Evolutionary conservation across 345 rosid species (phyloP).

Genomic region (Lagerstroemia speciosa): DNA sequence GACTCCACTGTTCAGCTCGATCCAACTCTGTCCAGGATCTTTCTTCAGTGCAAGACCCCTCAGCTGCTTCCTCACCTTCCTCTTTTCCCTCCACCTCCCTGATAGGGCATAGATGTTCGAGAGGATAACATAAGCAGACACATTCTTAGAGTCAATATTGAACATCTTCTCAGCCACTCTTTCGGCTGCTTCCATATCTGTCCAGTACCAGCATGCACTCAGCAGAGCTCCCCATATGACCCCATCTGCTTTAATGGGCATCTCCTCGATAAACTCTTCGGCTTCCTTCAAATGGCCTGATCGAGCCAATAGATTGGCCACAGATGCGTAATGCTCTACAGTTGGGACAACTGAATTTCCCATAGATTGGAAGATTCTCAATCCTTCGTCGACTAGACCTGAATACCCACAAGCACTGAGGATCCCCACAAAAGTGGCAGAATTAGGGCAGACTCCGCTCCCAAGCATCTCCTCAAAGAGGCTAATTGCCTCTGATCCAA

Average conservation of each 20-base stretch:
- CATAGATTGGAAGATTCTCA: slow-evolving; percentile 34
- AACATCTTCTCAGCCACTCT: slow-evolving; percentile 40
- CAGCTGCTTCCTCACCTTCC: slow-evolving; percentile 36
- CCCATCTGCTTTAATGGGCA: slow-evolving; percentile 48
- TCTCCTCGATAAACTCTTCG: slow-evolving; percentile 37
- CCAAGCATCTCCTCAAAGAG: slow-evolving; percentile 38
- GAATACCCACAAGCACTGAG: slow-evolving; percentile 41
- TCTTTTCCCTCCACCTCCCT: slow-evolving; percentile 49
- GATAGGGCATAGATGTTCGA: slow-evolving; percentile 41
- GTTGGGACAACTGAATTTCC: slow-evolving; percentile 26
- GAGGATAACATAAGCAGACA: slow-evolving; percentile 32
- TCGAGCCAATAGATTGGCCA: slow-evolving; percentile 52
- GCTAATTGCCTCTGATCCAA: slow-evolving; percentile 33
- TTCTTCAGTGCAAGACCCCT: slow-evolving; percentile 36
- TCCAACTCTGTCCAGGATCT: slow-evolving; percentile 53
- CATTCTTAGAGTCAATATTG: slow-evolving; percentile 23
- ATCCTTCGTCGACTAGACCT: slow-evolving; percentile 41
- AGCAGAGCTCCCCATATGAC: slow-evolving; percentile 55
- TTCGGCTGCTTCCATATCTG: slow-evolving; percentile 44
- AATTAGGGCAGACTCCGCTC: slow-evolving; percentile 33
- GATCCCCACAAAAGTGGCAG: slow-evolving; percentile 44
- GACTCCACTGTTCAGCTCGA: slow-evolving; percentile 28
- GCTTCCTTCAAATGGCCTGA: slow-evolving; percentile 43
- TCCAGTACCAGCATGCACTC: slow-evolving; percentile 42
- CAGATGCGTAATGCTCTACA: slow-evolving; percentile 43